Percentiles rank a stretch among this genome's conserved stretches.
Conservation (phyloP, 2,329 filamentous ascomycete genomes). For the Grosmannia penicillata region DNA sequence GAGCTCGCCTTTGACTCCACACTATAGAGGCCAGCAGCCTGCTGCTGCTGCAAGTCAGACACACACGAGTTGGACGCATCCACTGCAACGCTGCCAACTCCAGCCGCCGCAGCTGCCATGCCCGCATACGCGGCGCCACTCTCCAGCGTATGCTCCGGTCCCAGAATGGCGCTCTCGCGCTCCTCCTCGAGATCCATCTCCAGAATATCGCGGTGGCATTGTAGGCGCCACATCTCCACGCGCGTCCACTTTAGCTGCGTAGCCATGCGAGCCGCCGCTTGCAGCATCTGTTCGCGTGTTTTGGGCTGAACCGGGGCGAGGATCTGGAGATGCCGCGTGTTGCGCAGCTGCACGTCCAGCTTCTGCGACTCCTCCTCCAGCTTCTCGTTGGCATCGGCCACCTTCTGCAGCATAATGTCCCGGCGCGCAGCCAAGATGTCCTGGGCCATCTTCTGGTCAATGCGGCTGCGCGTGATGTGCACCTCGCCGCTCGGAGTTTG, state of each 20-base stretch:
- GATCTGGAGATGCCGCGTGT: slow-evolving; percentile 79
- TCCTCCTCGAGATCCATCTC: slow-evolving; percentile 78
- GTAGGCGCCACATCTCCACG: slow-evolving; percentile 83
- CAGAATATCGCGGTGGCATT: slow-evolving; percentile 80
- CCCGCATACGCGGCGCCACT: slow-evolving; percentile 9
- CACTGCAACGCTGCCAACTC: neutral
- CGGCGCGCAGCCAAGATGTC: slow-evolving; percentile 74
- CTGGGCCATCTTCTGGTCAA: slow-evolving; percentile 69
- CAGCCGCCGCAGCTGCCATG: slow-evolving; percentile 1
- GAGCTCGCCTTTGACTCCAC: slow-evolving; percentile 21
- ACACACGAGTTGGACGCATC: neutral
- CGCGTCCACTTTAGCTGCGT: slow-evolving; percentile 89
- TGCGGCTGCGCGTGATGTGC: slow-evolving; percentile 55
- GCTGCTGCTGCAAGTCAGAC: neutral
- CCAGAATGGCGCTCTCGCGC: slow-evolving; percentile 23
- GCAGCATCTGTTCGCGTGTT: slow-evolving; percentile 73
- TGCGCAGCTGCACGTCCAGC: slow-evolving; percentile 70
- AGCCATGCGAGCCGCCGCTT: slow-evolving; percentile 69
- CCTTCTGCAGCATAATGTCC: slow-evolving; percentile 70
- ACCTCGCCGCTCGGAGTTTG: slow-evolving; percentile 61
- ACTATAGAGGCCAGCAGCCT: slow-evolving; percentile 12
- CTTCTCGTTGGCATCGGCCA: slow-evolving; percentile 69
- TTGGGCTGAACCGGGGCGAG: slow-evolving; percentile 84
- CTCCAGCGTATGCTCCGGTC: slow-evolving; percentile 14
- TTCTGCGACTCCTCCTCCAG: slow-evolving; percentile 58